These are phyloP conservation scores for Rhizopus arrhizus DNA, from an alignment of 371 early-diverging fungal genomes.

Conservation along the genomic window DNA sequence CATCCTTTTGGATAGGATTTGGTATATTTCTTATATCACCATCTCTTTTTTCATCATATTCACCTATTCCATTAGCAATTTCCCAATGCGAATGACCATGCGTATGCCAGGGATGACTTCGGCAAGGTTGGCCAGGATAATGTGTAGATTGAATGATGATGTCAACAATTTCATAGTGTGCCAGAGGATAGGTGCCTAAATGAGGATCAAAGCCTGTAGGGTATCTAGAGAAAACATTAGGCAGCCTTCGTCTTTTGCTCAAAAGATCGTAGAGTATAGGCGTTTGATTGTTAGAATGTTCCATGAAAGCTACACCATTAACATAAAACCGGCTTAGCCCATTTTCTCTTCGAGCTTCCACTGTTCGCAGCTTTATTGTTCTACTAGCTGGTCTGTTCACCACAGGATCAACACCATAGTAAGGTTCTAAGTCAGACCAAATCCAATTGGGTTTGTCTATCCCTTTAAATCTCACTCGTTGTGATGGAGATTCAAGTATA, in stretches of 20 bases:
- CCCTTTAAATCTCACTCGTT: not conserved
- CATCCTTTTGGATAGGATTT: constrained; percentile 35
- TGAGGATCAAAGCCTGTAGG: constrained; percentile 33
- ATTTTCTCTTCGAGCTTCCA: constrained; percentile 16
- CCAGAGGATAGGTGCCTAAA: constrained; percentile 44
- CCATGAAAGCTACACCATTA: constrained; percentile 34
- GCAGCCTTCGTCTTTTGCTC: constrained; percentile 11
- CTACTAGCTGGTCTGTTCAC: constrained; percentile 22
- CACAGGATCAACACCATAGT: constrained; percentile 40
- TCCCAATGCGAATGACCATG: constrained; percentile 54
- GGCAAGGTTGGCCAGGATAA: constrained; percentile 34
- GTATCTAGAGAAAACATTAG: not conserved
- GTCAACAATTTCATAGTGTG: constrained; percentile 40
- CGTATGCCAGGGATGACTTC: constrained; percentile 54
- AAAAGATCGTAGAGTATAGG: constrained; percentile 11
- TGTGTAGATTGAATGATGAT: constrained; percentile 44
- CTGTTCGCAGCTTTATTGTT: constrained; percentile 34
- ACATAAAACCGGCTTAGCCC: constrained; percentile 33
- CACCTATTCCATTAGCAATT: constrained; percentile 47
- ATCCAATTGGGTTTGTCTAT: constrained; percentile 35
- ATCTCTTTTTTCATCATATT: constrained; percentile 38
- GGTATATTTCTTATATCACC: constrained; percentile 27
- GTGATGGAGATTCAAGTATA: not conserved
- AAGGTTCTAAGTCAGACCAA: constrained; percentile 39
- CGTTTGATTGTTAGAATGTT: constrained; percentile 14